Evolutionary conservation across 2,329 filamentous ascomycete species (phyloP).

Genomic region (Xylariaceae sp.): DNA sequence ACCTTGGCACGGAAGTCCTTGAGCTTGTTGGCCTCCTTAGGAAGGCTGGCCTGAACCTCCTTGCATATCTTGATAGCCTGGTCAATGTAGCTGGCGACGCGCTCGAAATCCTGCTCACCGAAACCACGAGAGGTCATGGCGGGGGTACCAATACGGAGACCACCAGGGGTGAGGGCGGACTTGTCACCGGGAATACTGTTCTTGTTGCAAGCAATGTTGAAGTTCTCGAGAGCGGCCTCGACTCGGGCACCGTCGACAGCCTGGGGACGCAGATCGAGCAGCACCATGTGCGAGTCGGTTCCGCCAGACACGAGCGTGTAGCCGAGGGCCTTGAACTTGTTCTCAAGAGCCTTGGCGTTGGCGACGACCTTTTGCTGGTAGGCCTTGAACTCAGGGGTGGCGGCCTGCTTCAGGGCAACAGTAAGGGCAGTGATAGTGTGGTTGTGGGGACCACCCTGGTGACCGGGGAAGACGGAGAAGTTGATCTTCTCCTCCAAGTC

Average conservation of each 20-base stretch:
- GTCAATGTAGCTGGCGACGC: slow-evolving; percentile 86
- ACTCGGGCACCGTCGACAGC: slow-evolving; percentile 88
- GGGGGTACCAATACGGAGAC: slow-evolving; percentile 92
- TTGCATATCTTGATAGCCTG: slow-evolving; percentile 83
- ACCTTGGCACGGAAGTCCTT: slow-evolving; percentile 99
- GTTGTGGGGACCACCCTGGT: slow-evolving; percentile 98
- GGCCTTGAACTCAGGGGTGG: slow-evolving; percentile 80
- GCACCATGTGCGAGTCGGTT: slow-evolving; percentile 96
- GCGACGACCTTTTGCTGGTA: slow-evolving; percentile 90
- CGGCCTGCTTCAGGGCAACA: slow-evolving; percentile 91
- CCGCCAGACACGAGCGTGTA: slow-evolving; percentile 95
- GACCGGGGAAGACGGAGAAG: slow-evolving; percentile 97
- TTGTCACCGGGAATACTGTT: slow-evolving; percentile 98
- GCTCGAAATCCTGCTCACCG: slow-evolving; percentile 84
- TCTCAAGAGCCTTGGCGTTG: slow-evolving; percentile 89
- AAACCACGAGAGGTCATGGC: slow-evolving; percentile 98
- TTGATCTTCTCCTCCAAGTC: slow-evolving; percentile 96
- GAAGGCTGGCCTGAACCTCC: slow-evolving; percentile 75
- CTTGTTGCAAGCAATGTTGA: slow-evolving; percentile 99
- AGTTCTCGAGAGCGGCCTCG: slow-evolving; percentile 92
- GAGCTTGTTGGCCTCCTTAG: slow-evolving; percentile 98
- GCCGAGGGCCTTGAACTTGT: slow-evolving; percentile 75
- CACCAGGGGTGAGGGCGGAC: slow-evolving; percentile 87
- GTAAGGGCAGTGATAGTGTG: slow-evolving; percentile 97
- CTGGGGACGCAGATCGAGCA: slow-evolving; percentile 85